Evolutionary conservation across 2,329 filamentous ascomycete genomes (phyloP).

Genomic region (Colletotrichum simmondsii): DNA sequence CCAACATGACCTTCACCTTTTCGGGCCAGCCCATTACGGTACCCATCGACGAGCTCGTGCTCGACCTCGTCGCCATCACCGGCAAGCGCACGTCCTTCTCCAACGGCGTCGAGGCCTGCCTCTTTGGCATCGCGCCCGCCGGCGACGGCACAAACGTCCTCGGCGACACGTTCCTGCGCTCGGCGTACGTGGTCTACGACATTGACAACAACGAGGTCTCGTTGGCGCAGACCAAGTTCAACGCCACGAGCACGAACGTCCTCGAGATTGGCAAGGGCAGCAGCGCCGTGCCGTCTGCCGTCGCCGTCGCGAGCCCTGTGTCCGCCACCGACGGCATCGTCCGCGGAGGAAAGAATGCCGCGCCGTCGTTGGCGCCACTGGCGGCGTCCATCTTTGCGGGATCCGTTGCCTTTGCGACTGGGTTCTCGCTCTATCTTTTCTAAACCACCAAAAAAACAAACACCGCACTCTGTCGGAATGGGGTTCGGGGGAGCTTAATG

Average conservation of each 20-base stretch:
- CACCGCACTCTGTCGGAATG: not conserved
- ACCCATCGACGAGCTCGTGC: constrained; percentile 67
- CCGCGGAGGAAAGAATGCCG: constrained; percentile 23
- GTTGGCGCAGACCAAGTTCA: constrained; percentile 74
- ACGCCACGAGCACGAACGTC: constrained; percentile 61
- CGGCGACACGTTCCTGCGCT: constrained; percentile 80
- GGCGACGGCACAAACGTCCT: constrained; percentile 68
- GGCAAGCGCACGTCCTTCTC: constrained; percentile 62
- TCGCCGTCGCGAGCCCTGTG: constrained; percentile 58
- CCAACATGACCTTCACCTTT: constrained; percentile 65
- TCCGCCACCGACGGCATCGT: constrained; percentile 58
- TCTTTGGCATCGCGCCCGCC: constrained; percentile 75
- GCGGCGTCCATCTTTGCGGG: constrained; percentile 25
- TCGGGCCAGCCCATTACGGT: constrained; percentile 64
- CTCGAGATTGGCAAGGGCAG: constrained; percentile 65
- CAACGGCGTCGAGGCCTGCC: constrained; percentile 67
- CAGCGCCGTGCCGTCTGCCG: constrained; percentile 64
- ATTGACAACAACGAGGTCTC: constrained; percentile 78
- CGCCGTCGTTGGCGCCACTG: constrained; percentile 15
- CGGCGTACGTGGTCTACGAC: constrained; percentile 82
- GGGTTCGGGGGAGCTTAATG: not conserved
- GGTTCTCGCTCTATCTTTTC: constrained; percentile 6
- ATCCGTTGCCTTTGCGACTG: constrained; percentile 4
- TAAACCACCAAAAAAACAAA: not conserved
- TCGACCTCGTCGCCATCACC: constrained; percentile 59